Percentiles rank a stretch among this genome's conserved stretches.
Evolutionary conservation across 208 protist species (phyloP).

Genomic region (Leishmania amazonensis): DNA sequence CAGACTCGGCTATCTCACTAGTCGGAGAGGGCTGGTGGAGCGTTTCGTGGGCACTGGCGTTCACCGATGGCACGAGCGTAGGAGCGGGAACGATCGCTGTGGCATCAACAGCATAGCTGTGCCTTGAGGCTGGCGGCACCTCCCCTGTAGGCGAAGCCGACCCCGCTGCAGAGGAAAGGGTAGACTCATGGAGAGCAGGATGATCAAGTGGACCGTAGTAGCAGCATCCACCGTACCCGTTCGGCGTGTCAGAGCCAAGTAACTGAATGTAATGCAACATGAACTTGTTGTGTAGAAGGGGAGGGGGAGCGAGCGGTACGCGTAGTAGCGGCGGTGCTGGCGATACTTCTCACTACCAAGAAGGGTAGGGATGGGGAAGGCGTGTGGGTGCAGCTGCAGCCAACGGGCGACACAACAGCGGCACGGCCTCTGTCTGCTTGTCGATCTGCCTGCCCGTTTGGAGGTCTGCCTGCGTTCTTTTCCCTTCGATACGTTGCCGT

Average conservation of each 20-base stretch:
- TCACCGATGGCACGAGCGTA: not conserved
- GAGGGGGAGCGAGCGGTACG: not conserved
- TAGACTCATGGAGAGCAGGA: conserved; percentile 29
- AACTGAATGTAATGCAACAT: conserved; percentile 78
- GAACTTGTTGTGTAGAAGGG: not conserved
- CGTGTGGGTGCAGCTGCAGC: no score
- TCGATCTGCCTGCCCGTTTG: no score
- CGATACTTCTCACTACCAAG: not conserved
- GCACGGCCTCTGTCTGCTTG: no score
- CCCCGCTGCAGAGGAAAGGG: not conserved
- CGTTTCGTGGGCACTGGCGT: not conserved
- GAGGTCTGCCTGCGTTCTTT: no score
- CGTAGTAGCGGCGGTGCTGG: no score
- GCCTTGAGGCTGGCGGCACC: not conserved
- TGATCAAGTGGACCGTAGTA: conserved; percentile 69
- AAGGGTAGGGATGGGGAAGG: not conserved
- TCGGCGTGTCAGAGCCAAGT: conserved; percentile 76
- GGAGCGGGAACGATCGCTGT: not conserved
- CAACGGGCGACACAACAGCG: no score
- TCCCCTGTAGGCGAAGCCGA: not conserved
- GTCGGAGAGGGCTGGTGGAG: not conserved
- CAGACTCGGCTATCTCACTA: not conserved
- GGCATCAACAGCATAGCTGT: not conserved
- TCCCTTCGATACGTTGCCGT: no score
- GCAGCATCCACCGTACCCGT: conserved; percentile 79